Evolutionary conservation across 306 rosid genomes (phyloP), one percentile per base, ranked within the genome.

Genomic region (Fragaria ananassa): DNA sequence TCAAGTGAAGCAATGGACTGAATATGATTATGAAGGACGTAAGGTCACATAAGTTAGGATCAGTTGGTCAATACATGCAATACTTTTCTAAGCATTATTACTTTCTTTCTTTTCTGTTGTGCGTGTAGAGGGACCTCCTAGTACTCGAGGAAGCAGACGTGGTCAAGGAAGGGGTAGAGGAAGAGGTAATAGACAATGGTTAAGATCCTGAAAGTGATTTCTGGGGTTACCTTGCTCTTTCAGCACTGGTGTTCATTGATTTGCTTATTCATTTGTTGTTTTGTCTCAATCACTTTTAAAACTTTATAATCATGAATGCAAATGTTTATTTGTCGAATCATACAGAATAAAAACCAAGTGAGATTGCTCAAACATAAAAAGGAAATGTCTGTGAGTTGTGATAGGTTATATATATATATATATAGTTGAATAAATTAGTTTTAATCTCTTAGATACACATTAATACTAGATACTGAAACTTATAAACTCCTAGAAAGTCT

Each of bases 111-210:
- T 18, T 72, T 1, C 2, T 56, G 62, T n/a, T 29, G 18, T 47
- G 42, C 37, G 3, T 62, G 6, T 27, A 80, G 83, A 80, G 29
- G 79, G 71, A 23, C 49, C 79, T 15, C 63, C 79, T 49, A 39
- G 61, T 5, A 60, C 25, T 37, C 76, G 76, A 46, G 75, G 83
- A 34, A 74, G 83, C 47, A 75, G 79, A 14, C 83, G 79, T 23
- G 79, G 79, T 37, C 69, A 66, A 25, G 71, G 83, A 80, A 80
- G 79, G 57, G 75, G 79, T 79, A 66, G 75, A 25, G 71, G 83
- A 80, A 74, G 79, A 67, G 75, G 79, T 79, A 66, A 21, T 27
- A 23, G 18, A 31, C 37, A 3, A 49, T 1, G 49, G 17, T 21
- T 46, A 44, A 13, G 3, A 23, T 53, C 76, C 54, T 27, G 9